phyloP scores from a whole-genome alignment of 768 basidiomycete species.

The Naganishia vishniacii region DNA sequence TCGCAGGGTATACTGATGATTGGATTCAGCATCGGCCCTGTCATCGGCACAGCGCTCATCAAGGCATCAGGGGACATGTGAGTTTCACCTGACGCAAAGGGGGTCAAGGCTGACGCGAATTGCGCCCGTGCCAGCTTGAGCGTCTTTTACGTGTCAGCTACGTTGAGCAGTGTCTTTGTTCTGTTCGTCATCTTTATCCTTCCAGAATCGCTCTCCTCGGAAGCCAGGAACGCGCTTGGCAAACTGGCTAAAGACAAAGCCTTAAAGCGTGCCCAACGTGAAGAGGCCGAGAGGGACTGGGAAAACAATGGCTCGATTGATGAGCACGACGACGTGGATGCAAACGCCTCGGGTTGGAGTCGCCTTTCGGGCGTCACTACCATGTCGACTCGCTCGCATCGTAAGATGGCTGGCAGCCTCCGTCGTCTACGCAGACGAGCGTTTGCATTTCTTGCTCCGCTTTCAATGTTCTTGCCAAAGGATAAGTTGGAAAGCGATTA shows the following conservation, averaged over 20 bases:
- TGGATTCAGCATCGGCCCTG: conserved; percentile 73
- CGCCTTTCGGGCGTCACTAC: conserved; percentile 28
- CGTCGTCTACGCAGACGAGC: conserved; percentile 47
- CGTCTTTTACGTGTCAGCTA: conserved; percentile 65
- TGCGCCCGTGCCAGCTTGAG: conserved; percentile 45
- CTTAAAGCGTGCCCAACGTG: conserved; percentile 26
- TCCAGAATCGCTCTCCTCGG: conserved; percentile 57
- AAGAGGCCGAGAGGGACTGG: conserved; percentile 43
- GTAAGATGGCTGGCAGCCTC: conserved; percentile 37
- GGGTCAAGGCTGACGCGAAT: background rate
- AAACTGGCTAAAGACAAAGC: conserved; percentile 32
- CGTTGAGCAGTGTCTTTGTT: conserved; percentile 56
- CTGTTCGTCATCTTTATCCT: conserved; percentile 62
- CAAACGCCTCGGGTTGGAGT: conserved; percentile 36
- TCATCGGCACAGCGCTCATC: conserved; percentile 63
- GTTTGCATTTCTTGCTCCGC: conserved; percentile 58
- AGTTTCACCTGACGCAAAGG: conserved; percentile 33
- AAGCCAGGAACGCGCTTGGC: conserved; percentile 48
- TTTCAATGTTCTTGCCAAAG: conserved; percentile 64
- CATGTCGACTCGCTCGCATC: conserved; percentile 20
- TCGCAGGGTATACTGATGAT: conserved; percentile 65
- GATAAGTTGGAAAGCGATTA: conserved; percentile 32
- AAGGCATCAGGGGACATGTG: conserved; percentile 52
- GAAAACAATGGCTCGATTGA: conserved; percentile 28
- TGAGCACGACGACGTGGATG: conserved; percentile 18